phyloP scores from a whole-genome alignment of 2,329 filamentous ascomycete genomes.

The Colletotrichum sp. region DNA sequence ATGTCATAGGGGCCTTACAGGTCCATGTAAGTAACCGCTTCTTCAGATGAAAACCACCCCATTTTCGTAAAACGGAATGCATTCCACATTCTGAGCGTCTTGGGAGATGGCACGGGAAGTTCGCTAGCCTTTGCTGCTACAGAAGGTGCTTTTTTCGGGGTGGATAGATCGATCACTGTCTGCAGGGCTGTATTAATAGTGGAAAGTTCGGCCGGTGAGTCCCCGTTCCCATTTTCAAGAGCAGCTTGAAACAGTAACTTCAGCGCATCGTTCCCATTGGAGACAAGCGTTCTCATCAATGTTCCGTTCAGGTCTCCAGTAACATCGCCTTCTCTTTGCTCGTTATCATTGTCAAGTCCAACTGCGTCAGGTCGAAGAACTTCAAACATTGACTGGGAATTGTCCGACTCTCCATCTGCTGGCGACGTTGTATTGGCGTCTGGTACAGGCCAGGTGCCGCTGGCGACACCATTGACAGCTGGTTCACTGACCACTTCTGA shows the following conservation, averaged over 20 bases:
- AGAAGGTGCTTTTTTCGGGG: background rate
- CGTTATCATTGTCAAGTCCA: background rate
- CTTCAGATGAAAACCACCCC: slow-evolving; percentile 60
- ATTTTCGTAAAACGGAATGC: slow-evolving; percentile 53
- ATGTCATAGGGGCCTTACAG: slow-evolving; percentile 39
- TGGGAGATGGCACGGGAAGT: background rate
- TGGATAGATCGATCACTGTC: background rate
- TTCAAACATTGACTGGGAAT: background rate
- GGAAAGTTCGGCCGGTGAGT: background rate
- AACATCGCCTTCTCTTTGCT: background rate
- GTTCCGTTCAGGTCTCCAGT: background rate
- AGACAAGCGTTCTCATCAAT: slow-evolving; percentile 53
- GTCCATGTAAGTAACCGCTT: slow-evolving; percentile 58
- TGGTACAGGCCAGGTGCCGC: background rate
- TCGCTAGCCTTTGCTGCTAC: background rate
- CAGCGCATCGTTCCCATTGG: slow-evolving; percentile 53
- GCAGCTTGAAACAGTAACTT: slow-evolving; percentile 58
- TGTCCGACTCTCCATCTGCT: background rate
- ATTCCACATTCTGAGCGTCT: slow-evolving; percentile 16
- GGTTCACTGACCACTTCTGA: background rate
- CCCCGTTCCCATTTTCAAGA: slow-evolving; percentile 8
- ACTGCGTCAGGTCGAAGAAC: background rate
- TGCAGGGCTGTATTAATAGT: background rate
- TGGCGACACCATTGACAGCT: background rate
- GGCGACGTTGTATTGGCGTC: background rate